A percentile compares a stretch with the other conserved stretches of the same genome.
Conservation (phyloP, 2,329 filamentous ascomycete species). For the Pyrenochaeta sp. region DNA sequence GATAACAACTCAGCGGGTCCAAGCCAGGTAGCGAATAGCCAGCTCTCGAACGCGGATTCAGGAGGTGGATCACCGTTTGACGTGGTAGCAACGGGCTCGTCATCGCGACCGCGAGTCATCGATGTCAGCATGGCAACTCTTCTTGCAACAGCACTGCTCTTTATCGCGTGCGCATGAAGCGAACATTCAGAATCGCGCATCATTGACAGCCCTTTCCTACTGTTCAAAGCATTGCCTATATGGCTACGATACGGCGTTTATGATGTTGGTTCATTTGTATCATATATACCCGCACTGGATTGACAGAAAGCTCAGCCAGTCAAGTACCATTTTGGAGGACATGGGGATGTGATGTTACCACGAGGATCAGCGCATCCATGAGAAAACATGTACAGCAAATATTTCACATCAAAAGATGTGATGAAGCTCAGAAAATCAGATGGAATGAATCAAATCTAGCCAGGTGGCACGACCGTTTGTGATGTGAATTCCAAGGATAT, state of each 20-base stretch:
- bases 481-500: neutral
- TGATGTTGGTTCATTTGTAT: slow-evolving; percentile 26
- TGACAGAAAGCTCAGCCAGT: neutral
- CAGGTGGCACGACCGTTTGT: neutral
- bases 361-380: neutral
- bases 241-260: slow-evolving; percentile 27
- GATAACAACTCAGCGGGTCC: slow-evolving; percentile 15
- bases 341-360: neutral
- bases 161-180: slow-evolving; percentile 20
- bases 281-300: slow-evolving; percentile 41
- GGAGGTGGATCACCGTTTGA: slow-evolving; percentile 59
- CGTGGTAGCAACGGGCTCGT: slow-evolving; percentile 33
- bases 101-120: slow-evolving; percentile 17
- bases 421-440: neutral
- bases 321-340: neutral
- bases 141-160: slow-evolving; percentile 16
- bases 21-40: slow-evolving; percentile 32
- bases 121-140: slow-evolving; percentile 17
- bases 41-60: slow-evolving; percentile 47
- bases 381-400: neutral
- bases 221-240: slow-evolving; percentile 17
- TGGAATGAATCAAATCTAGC: neutral
- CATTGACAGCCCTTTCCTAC: slow-evolving; percentile 5
- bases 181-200: neutral
- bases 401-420: neutral